Evolutionary conservation across 495 filamentous ascomycete species (phyloP).

Genomic region (Aspergillus sclerotiicarbonarius): DNA sequence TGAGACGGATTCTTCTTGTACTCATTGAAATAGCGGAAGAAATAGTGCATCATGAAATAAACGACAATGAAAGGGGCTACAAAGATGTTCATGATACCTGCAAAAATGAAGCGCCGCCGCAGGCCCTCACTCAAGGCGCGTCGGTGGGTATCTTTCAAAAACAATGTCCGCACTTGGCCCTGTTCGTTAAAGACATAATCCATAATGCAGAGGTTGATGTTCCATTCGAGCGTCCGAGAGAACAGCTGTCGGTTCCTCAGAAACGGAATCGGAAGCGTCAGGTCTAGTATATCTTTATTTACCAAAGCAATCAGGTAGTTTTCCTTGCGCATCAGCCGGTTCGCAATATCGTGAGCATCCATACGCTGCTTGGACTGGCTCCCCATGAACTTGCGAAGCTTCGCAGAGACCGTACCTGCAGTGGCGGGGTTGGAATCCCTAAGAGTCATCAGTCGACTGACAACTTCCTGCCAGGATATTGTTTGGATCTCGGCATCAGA

Average conservation of each 20-base stretch:
- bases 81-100: slow-evolving; percentile 81
- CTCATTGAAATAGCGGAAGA: slow-evolving; percentile 92
- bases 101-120: slow-evolving; percentile 72
- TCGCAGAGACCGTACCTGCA: slow-evolving; percentile 60
- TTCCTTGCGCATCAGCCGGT: slow-evolving; percentile 91
- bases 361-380: slow-evolving; percentile 91
- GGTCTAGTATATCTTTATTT: slow-evolving; percentile 91
- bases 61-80: slow-evolving; percentile 79
- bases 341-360: slow-evolving; percentile 96
- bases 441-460: slow-evolving; percentile 81
- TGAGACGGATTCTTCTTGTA: slow-evolving; percentile 89
- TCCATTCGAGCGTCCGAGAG: slow-evolving; percentile 83
- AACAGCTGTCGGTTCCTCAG: slow-evolving; percentile 74
- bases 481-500: slow-evolving; percentile 94
- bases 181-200: slow-evolving; percentile 91
- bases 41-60: slow-evolving; percentile 81
- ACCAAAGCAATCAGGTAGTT: slow-evolving; percentile 96
- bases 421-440: slow-evolving; percentile 85
- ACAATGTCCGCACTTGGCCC: slow-evolving; percentile 77
- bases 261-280: slow-evolving; percentile 83
- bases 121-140: slow-evolving; percentile 73
- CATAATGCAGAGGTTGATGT: slow-evolving; percentile 80
- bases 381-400: slow-evolving; percentile 66
- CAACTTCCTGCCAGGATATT: slow-evolving; percentile 92
- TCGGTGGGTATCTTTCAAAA: slow-evolving; percentile 79